Evolutionary conservation across 306 rosid species (phyloP), one percentile per base, ranked within the genome.

Genomic region (Senna siamea): DNA sequence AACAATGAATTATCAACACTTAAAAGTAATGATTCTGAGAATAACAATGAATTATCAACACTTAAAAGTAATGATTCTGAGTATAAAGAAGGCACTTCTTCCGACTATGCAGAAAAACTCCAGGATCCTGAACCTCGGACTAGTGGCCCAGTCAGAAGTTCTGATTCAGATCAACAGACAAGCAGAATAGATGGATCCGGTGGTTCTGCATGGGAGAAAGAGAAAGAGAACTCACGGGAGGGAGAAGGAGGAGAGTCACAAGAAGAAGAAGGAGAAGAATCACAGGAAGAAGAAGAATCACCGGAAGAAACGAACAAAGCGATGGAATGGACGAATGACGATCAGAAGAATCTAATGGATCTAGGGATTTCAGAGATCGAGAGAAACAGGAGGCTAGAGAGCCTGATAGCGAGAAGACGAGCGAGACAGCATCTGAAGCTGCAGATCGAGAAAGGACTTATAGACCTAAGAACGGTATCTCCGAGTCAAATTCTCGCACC

Each of bases 271-370:
- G 43, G 15, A 67, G 75, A 66, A 32, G 83, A 65, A 35, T 67
- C 56, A 5, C 78, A 81, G 0, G 89, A 90, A 0, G 83, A 77
- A 6, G 47, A 41, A 0, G 85, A 69, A 9, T 68, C 53, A 8
- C 78, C 76, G 9, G 86, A 85, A 55, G 82, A 77, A 6, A 72
- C 78, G 48, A 81, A 81, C n/a, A 88, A 82, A 50, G 92, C 85
- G 14, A 77, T 94, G 61, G 88, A 88, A 78, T 94, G 98, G 98
- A 88, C 94, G 18, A 92, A 88, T 4, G 89, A 92, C 73, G 99
- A 94, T 79, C 90, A 90, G 28, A 85, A 79, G 17, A 94, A 89
- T 53, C 80, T 92, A 0, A 74, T 81, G 88, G 91, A 92, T 80
- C 87, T 94, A 56, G 96, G 99, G 17, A 43, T 81, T 48, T 89